These are phyloP conservation scores for Paecilomyces fulvus DNA, from an alignment of 2,329 filamentous ascomycete genomes.

Conservation along the genomic window DNA sequence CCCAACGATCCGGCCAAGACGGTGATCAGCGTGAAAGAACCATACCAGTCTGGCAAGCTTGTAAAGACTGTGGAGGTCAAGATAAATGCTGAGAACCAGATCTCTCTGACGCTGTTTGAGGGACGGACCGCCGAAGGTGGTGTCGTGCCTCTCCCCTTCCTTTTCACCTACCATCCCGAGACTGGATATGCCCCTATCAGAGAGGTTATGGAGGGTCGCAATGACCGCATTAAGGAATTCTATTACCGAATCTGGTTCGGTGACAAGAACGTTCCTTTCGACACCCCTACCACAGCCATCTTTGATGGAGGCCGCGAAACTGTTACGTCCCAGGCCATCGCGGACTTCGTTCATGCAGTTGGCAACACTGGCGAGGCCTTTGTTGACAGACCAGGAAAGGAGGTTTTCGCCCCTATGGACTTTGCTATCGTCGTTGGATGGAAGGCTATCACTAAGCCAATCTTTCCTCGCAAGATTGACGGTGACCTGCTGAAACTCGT, in stretches of 20 bases:
- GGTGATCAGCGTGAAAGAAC: conserved; percentile 77
- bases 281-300: conserved; percentile 72
- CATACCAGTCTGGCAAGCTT: conserved; percentile 75
- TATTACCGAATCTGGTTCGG: conserved; percentile 99
- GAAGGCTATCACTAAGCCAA: conserved; percentile 99
- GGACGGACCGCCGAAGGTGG: conserved; percentile 78
- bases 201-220: conserved; percentile 91
- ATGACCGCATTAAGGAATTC: conserved; percentile 98
- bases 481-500: conserved; percentile 94
- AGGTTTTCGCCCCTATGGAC: conserved; percentile 94
- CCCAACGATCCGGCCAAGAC: conserved; percentile 79
- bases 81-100: conserved; percentile 65
- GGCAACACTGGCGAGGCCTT: conserved; percentile 97
- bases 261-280: conserved; percentile 71
- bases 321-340: conserved; percentile 87
- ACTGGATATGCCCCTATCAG: conserved; percentile 95
- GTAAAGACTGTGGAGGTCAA: conserved; percentile 82
- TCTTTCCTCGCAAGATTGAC: conserved; percentile 94
- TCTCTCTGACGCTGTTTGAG: conserved; percentile 84
- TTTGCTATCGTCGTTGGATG: conserved; percentile 97
- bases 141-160: conserved; percentile 72
- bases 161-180: conserved; percentile 90
- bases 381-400: conserved; percentile 88
- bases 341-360: conserved; percentile 97
- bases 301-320: conserved; percentile 85